phyloP scores from a whole-genome alignment of 2,329 filamentous ascomycete genomes.

The Lasiodiplodia sp. region DNA sequence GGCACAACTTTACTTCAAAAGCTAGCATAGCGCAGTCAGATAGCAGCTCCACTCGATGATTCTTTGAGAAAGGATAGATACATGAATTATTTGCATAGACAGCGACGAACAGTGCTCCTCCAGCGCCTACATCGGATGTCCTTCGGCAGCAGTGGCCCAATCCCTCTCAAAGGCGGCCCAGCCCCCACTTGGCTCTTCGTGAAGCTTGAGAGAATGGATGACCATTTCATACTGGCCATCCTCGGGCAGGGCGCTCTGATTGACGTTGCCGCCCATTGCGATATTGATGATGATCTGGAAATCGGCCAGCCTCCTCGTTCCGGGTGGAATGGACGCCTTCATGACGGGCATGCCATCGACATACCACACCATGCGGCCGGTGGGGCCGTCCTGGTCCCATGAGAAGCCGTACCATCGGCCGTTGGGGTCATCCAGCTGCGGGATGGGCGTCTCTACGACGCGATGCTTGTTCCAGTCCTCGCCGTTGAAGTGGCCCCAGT shows the following conservation, averaged over 20 bases:
- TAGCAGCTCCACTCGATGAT: too few species aligned
- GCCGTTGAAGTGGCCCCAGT: slow-evolving; percentile 65
- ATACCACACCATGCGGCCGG: slow-evolving; percentile 63
- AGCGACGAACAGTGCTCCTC: neutral
- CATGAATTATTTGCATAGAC: too few species aligned
- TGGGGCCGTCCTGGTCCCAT: slow-evolving; percentile 60
- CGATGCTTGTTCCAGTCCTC: slow-evolving; percentile 65
- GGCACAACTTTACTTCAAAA: too few species aligned
- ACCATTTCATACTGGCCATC: slow-evolving; percentile 66
- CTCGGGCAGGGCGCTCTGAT: slow-evolving; percentile 57
- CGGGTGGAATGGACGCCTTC: slow-evolving; percentile 61
- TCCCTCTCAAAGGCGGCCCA: slow-evolving; percentile 63
- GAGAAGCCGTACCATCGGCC: slow-evolving; percentile 64
- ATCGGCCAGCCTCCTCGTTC: slow-evolving; percentile 63
- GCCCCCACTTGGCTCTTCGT: slow-evolving; percentile 61
- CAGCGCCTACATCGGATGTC: slow-evolving; percentile 27
- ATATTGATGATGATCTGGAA: slow-evolving; percentile 66
- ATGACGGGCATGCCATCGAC: slow-evolving; percentile 65
- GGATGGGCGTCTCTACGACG: slow-evolving; percentile 60
- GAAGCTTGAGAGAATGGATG: slow-evolving; percentile 61
- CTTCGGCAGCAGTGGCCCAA: slow-evolving; percentile 51
- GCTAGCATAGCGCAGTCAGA: too few species aligned
- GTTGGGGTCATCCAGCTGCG: slow-evolving; percentile 52
- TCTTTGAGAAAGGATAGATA: too few species aligned
- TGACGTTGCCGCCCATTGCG: slow-evolving; percentile 69